These are phyloP conservation scores for Tolypocladium tundrense DNA, from an alignment of 2,329 filamentous ascomycete genomes.

Conservation along the genomic window DNA sequence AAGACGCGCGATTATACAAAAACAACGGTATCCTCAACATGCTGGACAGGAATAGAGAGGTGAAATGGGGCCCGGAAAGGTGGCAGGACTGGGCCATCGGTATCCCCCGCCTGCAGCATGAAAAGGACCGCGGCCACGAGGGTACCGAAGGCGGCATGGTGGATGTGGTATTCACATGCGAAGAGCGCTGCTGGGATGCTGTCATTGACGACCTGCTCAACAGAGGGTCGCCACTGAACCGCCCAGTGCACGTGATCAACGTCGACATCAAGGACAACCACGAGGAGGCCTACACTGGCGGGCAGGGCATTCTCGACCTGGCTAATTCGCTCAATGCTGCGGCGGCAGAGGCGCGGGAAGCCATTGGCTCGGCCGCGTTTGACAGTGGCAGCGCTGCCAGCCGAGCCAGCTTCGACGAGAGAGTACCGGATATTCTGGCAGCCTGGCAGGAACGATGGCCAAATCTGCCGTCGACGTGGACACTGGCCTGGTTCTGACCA, in stretches of 20 bases:
- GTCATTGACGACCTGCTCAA: slow-evolving; percentile 88
- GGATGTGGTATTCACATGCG: slow-evolving; percentile 92
- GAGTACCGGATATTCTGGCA: slow-evolving; percentile 82
- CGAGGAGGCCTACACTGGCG: slow-evolving; percentile 86
- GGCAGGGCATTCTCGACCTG: slow-evolving; percentile 83
- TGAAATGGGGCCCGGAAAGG: slow-evolving; percentile 92
- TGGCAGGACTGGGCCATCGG: slow-evolving; percentile 98
- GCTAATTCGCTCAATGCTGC: slow-evolving; percentile 75
- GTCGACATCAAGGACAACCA: slow-evolving; percentile 98
- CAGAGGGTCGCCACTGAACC: slow-evolving; percentile 76
- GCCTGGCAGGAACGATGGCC: slow-evolving; percentile 96
- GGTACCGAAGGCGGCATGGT: slow-evolving; percentile 85
- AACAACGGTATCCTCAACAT: slow-evolving; percentile 93
- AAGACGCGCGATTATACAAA: slow-evolving; percentile 79
- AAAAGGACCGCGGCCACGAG: slow-evolving; percentile 62
- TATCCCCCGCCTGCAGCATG: slow-evolving; percentile 67
- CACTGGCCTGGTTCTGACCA: slow-evolving; percentile 78
- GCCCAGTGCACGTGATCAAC: slow-evolving; percentile 95
- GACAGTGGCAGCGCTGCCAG: slow-evolving; percentile 57
- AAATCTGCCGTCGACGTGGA: slow-evolving; percentile 84
- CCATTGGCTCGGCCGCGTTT: slow-evolving; percentile 54
- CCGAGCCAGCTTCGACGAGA: slow-evolving; percentile 76
- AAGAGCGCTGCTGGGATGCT: slow-evolving; percentile 96
- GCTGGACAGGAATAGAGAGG: slow-evolving; percentile 80
- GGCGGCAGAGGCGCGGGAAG: slow-evolving; percentile 65